These are phyloP conservation scores for Puya raimondii DNA, from an alignment of 176 grass and related monocot genomes.

Conservation along the genomic window DNA sequence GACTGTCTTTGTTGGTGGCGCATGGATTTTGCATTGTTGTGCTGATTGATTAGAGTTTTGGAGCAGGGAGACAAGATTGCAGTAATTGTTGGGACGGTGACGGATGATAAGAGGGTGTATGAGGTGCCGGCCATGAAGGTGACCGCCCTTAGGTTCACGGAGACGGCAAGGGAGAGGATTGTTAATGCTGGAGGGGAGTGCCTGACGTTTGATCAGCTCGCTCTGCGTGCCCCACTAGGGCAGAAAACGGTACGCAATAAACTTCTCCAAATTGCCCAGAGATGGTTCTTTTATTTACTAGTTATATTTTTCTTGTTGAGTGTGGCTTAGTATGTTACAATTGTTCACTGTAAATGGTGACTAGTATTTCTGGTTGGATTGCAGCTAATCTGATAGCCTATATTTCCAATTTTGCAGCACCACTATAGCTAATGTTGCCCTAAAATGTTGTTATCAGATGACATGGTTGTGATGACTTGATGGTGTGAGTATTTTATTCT, in stretches of 20 bases:
- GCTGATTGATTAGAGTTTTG: neutral
- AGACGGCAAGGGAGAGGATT: conserved; percentile 6
- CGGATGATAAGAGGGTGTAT: conserved; percentile 8
- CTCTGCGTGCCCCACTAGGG: neutral
- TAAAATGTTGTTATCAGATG: too few relatives aligned
- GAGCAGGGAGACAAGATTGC: neutral
- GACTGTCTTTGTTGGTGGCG: too few relatives aligned
- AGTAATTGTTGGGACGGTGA: conserved; percentile 10
- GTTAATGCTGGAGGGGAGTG: neutral
- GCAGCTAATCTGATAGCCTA: too few relatives aligned
- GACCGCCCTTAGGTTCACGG: conserved; percentile 11
- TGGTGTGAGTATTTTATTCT: too few relatives aligned
- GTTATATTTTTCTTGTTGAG: neutral
- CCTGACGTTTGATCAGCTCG: neutral
- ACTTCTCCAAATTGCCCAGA: neutral
- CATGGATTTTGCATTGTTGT: too few relatives aligned
- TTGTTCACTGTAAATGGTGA: too few relatives aligned
- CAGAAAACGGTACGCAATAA: neutral
- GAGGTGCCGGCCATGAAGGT: conserved; percentile 4
- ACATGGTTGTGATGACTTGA: too few relatives aligned
- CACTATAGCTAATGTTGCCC: too few relatives aligned
- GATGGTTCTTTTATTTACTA: neutral
- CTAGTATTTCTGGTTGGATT: too few relatives aligned
- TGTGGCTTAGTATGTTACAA: neutral
- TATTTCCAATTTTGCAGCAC: too few relatives aligned